These are phyloP conservation scores for Myriosclerotinia scirpicola DNA, from an alignment of 2,329 filamentous ascomycete genomes.

Conservation along the genomic window DNA sequence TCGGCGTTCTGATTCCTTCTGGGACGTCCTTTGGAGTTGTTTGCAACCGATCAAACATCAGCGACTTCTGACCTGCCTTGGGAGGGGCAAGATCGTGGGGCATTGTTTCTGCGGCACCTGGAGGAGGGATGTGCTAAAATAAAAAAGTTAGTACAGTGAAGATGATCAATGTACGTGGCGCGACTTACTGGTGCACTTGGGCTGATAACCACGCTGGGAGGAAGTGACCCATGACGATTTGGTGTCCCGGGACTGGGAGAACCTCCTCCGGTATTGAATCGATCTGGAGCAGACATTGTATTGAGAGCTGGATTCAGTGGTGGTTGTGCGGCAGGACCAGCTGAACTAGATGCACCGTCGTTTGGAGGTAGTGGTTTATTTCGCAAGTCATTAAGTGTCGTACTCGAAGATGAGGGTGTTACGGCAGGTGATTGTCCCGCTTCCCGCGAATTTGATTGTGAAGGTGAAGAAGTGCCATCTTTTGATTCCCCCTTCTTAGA, in stretches of 20 bases:
- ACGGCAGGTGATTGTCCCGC: constrained; percentile 59
- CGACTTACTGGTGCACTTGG: constrained; percentile 82
- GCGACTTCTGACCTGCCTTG: constrained; percentile 84
- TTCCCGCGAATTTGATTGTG: constrained; percentile 52
- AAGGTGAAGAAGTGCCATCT: constrained; percentile 78
- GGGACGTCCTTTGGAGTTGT: constrained; percentile 95
- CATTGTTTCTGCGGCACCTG: constrained; percentile 95
- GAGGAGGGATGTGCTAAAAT: constrained; percentile 79
- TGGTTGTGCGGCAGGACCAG: constrained; percentile 33
- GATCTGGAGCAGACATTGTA: constrained; percentile 43
- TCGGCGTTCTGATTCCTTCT: constrained; percentile 91
- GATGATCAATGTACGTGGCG: neutral
- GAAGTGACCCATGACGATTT: constrained; percentile 62
- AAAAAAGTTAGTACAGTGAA: constrained; percentile 18
- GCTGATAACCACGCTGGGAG: constrained; percentile 91
- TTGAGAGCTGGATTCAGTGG: constrained; percentile 38
- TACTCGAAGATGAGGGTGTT: constrained; percentile 87
- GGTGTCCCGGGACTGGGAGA: constrained; percentile 55
- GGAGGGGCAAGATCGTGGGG: constrained; percentile 94
- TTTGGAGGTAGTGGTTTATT: constrained; percentile 73
- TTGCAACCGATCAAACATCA: constrained; percentile 85
- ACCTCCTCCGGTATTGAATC: constrained; percentile 45
- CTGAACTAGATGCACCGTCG: constrained; percentile 42
- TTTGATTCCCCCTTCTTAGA: constrained; percentile 68
- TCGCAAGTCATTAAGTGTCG: constrained; percentile 79